phyloP scores from a whole-genome alignment of 2,329 filamentous ascomycete species.

The Colletotrichum paranaense region DNA sequence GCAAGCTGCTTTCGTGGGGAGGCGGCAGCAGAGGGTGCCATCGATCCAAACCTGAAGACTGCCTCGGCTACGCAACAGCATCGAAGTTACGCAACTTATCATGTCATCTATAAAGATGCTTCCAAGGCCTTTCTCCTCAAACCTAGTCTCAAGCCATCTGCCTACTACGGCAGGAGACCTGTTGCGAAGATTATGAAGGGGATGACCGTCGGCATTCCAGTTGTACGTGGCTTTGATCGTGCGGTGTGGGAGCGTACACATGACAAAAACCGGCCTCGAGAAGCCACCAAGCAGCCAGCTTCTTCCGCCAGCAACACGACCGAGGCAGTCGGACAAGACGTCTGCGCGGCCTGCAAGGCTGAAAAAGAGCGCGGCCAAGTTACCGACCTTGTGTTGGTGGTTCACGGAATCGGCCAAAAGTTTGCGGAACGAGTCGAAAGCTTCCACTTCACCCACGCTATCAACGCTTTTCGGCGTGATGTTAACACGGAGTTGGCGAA shows the following conservation, averaged over 20 bases:
- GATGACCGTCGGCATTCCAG: constrained; percentile 82
- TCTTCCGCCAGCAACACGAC: constrained; percentile 29
- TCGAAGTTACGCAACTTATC: constrained; percentile 77
- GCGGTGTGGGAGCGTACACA: constrained; percentile 81
- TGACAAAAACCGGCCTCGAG: constrained; percentile 52
- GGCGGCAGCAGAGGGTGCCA: constrained; percentile 65
- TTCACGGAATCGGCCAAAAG: constrained; percentile 97
- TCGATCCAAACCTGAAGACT: constrained; percentile 47
- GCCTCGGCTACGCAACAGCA: constrained; percentile 54
- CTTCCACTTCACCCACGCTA: constrained; percentile 96
- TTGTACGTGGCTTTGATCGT: constrained; percentile 90
- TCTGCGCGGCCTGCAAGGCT: constrained; percentile 70
- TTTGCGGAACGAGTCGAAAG: constrained; percentile 94
- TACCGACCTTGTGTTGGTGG: constrained; percentile 88
- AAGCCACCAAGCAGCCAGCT: constrained; percentile 41
- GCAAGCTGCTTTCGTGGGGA: constrained; percentile 70
- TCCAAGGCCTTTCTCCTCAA: constrained; percentile 86
- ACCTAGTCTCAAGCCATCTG: constrained; percentile 85
- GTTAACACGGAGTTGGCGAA: constrained; percentile 86
- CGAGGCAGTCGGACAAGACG: constrained; percentile 37
- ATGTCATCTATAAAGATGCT: constrained; percentile 87
- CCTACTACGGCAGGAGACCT: constrained; percentile 84
- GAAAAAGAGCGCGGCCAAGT: constrained; percentile 76
- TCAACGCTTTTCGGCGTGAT: constrained; percentile 88
- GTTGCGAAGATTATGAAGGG: constrained; percentile 88